Percentiles rank a stretch among this genome's conserved stretches.
Conservation (phyloP, 2,329 filamentous ascomycete species). For the Oidium heveae region DNA sequence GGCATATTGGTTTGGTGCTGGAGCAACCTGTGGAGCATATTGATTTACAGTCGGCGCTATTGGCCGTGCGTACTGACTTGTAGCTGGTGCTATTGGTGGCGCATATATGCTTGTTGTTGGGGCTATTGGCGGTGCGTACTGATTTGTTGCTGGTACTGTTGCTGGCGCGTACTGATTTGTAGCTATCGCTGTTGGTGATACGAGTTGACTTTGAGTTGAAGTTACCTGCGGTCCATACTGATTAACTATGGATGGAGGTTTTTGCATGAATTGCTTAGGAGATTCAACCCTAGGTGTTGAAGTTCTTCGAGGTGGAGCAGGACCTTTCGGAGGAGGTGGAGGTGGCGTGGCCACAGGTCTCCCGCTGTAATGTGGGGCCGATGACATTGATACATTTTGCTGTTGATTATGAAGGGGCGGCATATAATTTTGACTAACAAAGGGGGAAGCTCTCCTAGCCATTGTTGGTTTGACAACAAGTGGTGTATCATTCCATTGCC, state of each 20-base stretch:
- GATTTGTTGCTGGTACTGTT: constrained; percentile 33
- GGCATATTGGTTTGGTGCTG: constrained; percentile 53
- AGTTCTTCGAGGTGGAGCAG: constrained; percentile 40
- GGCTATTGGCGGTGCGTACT: constrained; percentile 39
- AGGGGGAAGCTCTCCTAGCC: constrained; percentile 41
- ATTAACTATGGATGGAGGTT: constrained; percentile 28
- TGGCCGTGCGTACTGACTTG: constrained; percentile 2
- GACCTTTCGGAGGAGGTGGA: constrained; percentile 63
- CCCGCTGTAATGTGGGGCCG: constrained; percentile 30
- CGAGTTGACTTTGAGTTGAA: constrained; percentile 17
- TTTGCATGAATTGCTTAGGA: constrained; percentile 22
- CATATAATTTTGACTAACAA: constrained; percentile 35
- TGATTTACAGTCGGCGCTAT: constrained; percentile 37
- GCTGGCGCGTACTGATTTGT: constrained; percentile 1
- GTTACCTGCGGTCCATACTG: constrained; percentile 36
- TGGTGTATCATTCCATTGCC: constrained; percentile 88
- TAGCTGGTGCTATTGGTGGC: constrained; percentile 10
- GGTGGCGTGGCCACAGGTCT: constrained; percentile 44
- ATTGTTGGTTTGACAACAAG: constrained; percentile 53
- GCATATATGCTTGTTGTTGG: constrained; percentile 28
- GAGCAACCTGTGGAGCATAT: constrained; percentile 66
- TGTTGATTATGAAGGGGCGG: constrained; percentile 47
- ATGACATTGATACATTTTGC: constrained; percentile 21
- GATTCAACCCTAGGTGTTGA: constrained; percentile 39
- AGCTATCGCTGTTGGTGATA: constrained; percentile 9